phyloP scores from a whole-genome alignment of 768 basidiomycete species.

The Phylloporus rhodoxanthus region DNA sequence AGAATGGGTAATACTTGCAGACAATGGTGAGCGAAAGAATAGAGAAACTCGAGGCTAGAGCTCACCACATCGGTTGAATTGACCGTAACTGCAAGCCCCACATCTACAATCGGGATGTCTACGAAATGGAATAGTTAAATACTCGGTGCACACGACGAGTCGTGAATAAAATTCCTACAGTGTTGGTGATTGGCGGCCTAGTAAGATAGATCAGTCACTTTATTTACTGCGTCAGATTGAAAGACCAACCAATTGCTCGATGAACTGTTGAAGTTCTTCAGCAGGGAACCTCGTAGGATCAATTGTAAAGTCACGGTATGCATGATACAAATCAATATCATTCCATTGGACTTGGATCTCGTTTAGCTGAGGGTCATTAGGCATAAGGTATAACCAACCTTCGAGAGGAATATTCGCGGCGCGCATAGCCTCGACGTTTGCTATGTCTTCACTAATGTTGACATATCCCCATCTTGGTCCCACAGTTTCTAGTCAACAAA shows the following conservation, averaged over 20 bases:
- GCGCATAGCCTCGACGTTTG: constrained; percentile 53
- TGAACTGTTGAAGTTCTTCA: constrained; percentile 51
- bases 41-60: constrained; percentile 1
- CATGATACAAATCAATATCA: constrained; percentile 70
- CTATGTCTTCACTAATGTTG: constrained; percentile 52
- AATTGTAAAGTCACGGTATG: constrained; percentile 61
- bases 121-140: background rate
- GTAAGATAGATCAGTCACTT: constrained; percentile 1
- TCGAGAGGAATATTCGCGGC: constrained; percentile 74
- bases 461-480: constrained; percentile 39
- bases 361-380: background rate
- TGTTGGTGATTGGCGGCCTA: constrained; percentile 28
- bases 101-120: constrained; percentile 72
- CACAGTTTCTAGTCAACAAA: background rate
- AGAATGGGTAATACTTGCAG: constrained; percentile 60
- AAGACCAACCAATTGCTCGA: constrained; percentile 47
- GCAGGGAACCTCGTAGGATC: constrained; percentile 60
- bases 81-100: constrained; percentile 49
- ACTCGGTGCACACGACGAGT: background rate
- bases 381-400: constrained; percentile 34
- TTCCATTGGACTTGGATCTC: constrained; percentile 60
- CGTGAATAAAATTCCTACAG: constrained; percentile 14
- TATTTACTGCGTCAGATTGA: constrained; percentile 4
- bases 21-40: background rate
- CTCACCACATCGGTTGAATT: constrained; percentile 60